Evolutionary conservation across 169 alveolate genomes (phyloP).

Genomic region (Theileria luwenshuni): DNA sequence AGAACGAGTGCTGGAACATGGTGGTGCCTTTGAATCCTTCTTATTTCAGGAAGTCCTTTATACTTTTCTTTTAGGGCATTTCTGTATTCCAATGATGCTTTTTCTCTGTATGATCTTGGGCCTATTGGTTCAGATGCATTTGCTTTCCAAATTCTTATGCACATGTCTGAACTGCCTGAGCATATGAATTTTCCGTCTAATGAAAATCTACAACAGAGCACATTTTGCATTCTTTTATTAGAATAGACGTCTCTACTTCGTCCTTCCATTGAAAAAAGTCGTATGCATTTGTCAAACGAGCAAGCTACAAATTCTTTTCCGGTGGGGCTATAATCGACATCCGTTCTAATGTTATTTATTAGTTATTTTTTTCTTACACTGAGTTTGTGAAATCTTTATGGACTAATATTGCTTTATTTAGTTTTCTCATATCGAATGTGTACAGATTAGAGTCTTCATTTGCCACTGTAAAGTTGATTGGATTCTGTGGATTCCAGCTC

Average conservation of each 20-base stretch:
- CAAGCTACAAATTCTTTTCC: conserved; percentile 98
- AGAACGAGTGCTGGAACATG: conserved; percentile 84
- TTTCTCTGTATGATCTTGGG: conserved; percentile 75
- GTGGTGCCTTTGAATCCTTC: conserved; percentile 83
- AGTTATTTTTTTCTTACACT: conserved; percentile 63
- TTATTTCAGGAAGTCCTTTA: conserved; percentile 82
- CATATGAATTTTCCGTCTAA: conserved; percentile 93
- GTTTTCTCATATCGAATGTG: conserved; percentile 96
- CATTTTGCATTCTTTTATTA: conserved; percentile 95
- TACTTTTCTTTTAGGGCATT: conserved; percentile 81
- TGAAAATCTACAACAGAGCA: conserved; percentile 87
- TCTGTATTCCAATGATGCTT: conserved; percentile 84
- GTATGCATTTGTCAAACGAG: conserved; percentile 94
- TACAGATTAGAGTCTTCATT: conserved; percentile 96
- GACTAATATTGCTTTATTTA: conserved; percentile 89
- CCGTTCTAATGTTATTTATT: conserved; percentile 72
- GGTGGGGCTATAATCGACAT: conserved; percentile 94
- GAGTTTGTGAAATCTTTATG: conserved; percentile 93
- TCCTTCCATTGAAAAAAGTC: conserved; percentile 92
- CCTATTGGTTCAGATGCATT: conserved; percentile 74
- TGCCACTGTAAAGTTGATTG: conserved; percentile 95
- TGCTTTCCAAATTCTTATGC: conserved; percentile 96
- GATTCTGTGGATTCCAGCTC: conserved; percentile 98
- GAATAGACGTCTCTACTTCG: conserved; percentile 95
- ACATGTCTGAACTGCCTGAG: conserved; percentile 96